Conservation (phyloP, 1,284 basidiomycete genomes). For the Hypsizygus ulmarius region DNA sequence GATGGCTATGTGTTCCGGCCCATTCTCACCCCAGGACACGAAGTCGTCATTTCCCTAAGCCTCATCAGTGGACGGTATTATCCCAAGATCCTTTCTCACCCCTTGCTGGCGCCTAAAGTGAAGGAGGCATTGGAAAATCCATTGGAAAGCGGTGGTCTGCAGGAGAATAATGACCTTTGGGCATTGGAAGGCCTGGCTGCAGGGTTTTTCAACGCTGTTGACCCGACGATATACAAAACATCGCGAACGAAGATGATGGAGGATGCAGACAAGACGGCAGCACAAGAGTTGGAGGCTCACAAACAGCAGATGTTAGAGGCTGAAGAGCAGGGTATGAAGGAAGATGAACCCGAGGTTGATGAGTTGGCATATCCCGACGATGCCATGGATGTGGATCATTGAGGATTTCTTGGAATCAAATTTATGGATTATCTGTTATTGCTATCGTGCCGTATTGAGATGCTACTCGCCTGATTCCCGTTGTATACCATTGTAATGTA, state of each 20-base stretch:
- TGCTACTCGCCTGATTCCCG: background rate
- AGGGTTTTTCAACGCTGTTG: conserved; percentile 62
- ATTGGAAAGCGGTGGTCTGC: conserved; percentile 33
- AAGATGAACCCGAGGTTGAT: conserved; percentile 19
- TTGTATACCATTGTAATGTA: background rate
- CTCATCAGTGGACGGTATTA: conserved; percentile 75
- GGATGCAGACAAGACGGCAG: conserved; percentile 52
- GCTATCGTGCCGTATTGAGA: background rate
- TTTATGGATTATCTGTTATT: background rate
- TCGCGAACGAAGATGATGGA: conserved; percentile 52
- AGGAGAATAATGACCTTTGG: conserved; percentile 51
- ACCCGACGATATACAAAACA: conserved; percentile 53
- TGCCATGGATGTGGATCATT: conserved; percentile 36
- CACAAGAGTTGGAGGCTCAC: conserved; percentile 37
- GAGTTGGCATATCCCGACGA: conserved; percentile 17
- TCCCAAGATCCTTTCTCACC: conserved; percentile 61
- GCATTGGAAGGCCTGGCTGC: conserved; percentile 65
- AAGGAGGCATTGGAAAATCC: conserved; percentile 34
- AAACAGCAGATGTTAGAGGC: conserved; percentile 30
- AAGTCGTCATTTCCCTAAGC: conserved; percentile 62
- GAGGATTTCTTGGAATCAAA: background rate
- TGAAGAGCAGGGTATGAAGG: conserved; percentile 30
- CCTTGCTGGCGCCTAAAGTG: conserved; percentile 45
- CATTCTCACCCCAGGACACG: conserved; percentile 59
- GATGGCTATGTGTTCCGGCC: conserved; percentile 65